These are phyloP conservation scores for Eucalyptus pauciflora DNA, from an alignment of 345 rosid species.

Conservation along the genomic window DNA sequence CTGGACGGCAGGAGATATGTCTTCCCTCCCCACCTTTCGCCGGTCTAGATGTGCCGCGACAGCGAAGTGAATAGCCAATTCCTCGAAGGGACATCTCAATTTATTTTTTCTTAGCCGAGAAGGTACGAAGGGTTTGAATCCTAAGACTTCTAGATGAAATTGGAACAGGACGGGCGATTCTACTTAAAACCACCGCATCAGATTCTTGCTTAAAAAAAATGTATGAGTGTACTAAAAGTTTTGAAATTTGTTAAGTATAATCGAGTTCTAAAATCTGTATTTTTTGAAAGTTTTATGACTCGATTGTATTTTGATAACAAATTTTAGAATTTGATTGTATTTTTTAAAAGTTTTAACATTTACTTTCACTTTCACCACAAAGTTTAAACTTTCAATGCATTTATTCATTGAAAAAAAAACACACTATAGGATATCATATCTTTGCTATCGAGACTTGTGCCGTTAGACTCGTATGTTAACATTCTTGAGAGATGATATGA, in stretches of 20 bases:
- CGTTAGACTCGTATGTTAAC: not conserved
- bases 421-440: no score
- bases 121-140: not conserved
- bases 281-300: rapidly evolving
- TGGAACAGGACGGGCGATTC: not conserved
- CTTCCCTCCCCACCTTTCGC: not conserved
- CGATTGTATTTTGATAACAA: rapidly evolving
- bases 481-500: not conserved
- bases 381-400: no score
- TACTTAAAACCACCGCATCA: not conserved
- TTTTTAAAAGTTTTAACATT: no score
- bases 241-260: no score
- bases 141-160: not conserved
- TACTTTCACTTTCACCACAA: no score
- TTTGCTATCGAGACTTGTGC: no score
- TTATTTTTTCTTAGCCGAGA: not conserved
- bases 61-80: not conserved
- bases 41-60: not conserved
- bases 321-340: rapidly evolving
- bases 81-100: not conserved
- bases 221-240: no score
- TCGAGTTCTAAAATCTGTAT: no score
- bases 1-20: not conserved
- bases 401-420: no score
- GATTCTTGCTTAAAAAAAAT: no score